Percentiles rank a stretch among this genome's conserved stretches.
Conservation (phyloP, 2,329 filamentous ascomycete species). For the Phaeomoniella chlamydospora region DNA sequence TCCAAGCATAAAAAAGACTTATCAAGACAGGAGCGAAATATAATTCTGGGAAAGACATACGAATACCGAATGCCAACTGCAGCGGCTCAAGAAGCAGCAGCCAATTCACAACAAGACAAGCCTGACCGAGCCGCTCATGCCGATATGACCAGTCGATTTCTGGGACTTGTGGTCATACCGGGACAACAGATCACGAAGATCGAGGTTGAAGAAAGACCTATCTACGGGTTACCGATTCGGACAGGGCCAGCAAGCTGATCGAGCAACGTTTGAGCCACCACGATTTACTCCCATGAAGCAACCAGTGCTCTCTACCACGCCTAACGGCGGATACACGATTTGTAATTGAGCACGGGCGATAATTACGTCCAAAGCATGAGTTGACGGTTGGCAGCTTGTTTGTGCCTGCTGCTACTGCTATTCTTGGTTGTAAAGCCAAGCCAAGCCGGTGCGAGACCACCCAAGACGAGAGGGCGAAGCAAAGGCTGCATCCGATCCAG, state of each 20-base stretch:
- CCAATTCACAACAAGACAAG: slow-evolving; percentile 17
- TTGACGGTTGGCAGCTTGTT: too few relatives aligned
- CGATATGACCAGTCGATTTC: slow-evolving; percentile 70
- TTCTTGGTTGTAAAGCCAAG: too few relatives aligned
- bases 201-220: slow-evolving; percentile 58
- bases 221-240: slow-evolving; percentile 7
- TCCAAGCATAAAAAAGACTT: slow-evolving; percentile 1
- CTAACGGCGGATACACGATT: too few relatives aligned
- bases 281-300: too few relatives aligned
- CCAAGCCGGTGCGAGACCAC: too few relatives aligned
- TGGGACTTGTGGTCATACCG: slow-evolving; percentile 81
- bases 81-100: slow-evolving; percentile 27
- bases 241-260: slow-evolving; percentile 4
- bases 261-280: too few relatives aligned
- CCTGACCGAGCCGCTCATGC: slow-evolving; percentile 35
- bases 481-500: too few relatives aligned
- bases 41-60: slow-evolving; percentile 72
- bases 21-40: slow-evolving; percentile 57
- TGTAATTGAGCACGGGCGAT: too few relatives aligned
- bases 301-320: too few relatives aligned
- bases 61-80: slow-evolving; percentile 70
- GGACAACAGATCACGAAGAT: slow-evolving; percentile 76
- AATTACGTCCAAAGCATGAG: too few relatives aligned
- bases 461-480: too few relatives aligned
- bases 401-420: too few relatives aligned